phyloP scores from a whole-genome alignment of 352 stramenopile species.

The Globisporangium cederbergense region DNA sequence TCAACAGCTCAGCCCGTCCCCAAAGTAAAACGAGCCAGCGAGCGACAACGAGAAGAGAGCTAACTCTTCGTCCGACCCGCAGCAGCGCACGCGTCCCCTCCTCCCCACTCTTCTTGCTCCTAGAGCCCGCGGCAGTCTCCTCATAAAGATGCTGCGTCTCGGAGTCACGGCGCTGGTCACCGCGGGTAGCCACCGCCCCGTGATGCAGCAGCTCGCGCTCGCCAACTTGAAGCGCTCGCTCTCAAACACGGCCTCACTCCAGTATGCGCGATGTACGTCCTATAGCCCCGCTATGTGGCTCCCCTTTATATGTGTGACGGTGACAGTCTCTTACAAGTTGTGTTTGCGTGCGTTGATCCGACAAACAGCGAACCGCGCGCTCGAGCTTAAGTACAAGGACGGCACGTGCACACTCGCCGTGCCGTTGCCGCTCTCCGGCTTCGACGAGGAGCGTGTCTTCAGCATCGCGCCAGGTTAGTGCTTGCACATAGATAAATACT shows the following conservation, averaged over 20 bases:
- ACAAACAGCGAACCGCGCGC: constrained; percentile 30
- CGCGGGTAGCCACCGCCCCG: neutral
- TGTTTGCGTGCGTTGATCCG: neutral
- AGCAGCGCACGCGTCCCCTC: neutral
- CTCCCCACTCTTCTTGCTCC: neutral
- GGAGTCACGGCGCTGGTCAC: constrained; percentile 10
- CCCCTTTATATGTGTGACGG: neutral
- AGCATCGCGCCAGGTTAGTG: constrained; percentile 57
- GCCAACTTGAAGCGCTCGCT: constrained; percentile 19
- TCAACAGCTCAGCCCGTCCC: too few species aligned
- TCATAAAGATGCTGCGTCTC: constrained; percentile 9
- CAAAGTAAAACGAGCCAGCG: too few species aligned
- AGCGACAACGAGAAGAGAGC: neutral
- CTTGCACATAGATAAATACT: neutral
- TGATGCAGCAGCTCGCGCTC: constrained; percentile 10
- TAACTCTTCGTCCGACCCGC: neutral
- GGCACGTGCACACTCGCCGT: constrained; percentile 71
- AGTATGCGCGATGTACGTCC: constrained; percentile 19
- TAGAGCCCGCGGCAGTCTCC: too few species aligned
- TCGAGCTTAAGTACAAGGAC: constrained; percentile 83
- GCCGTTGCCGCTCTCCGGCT: constrained; percentile 70
- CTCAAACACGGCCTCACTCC: constrained; percentile 11
- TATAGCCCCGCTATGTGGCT: neutral
- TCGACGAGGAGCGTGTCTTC: constrained; percentile 78
- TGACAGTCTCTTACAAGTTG: neutral